Evolutionary conservation across 306 rosid species (phyloP).

Genomic region (Dryas drummondii): DNA sequence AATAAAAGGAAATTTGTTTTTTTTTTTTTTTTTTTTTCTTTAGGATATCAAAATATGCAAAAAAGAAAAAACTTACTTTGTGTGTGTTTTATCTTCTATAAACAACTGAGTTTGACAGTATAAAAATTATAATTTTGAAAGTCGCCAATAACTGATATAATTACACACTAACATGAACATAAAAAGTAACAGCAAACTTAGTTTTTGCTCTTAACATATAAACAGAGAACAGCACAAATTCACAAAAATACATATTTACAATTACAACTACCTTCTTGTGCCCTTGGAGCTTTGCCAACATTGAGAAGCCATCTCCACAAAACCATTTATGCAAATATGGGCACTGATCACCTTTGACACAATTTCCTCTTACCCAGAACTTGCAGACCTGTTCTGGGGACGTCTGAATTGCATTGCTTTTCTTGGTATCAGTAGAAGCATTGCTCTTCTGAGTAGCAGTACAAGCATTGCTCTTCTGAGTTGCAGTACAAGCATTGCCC

Average conservation of each 20-base stretch:
- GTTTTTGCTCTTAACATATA: background rate
- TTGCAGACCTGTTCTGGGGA: constrained; percentile 23
- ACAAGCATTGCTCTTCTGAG: background rate
- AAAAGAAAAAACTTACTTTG: background rate
- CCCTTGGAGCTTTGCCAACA: constrained; percentile 42
- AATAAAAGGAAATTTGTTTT: background rate
- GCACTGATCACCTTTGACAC: constrained; percentile 39
- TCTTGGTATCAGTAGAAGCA: no score
- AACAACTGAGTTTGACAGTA: background rate
- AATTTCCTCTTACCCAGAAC: constrained; percentile 37
- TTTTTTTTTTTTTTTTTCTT: no score
- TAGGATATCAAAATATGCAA: background rate
- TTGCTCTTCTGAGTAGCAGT: background rate
- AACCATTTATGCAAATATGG: constrained; percentile 37
- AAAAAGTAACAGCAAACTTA: background rate
- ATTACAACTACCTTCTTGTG: constrained; percentile 40
- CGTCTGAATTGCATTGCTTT: background rate
- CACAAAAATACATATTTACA: background rate
- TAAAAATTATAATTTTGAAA: background rate
- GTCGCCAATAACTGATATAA: background rate
- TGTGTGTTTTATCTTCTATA: background rate
- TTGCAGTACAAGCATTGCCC: background rate
- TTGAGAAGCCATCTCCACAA: constrained; percentile 31
- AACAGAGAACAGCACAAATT: background rate
- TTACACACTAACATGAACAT: no score